Base-by-base conservation (phyloP, 345 rosid species). In the Eucalyptus virginea region DNA sequence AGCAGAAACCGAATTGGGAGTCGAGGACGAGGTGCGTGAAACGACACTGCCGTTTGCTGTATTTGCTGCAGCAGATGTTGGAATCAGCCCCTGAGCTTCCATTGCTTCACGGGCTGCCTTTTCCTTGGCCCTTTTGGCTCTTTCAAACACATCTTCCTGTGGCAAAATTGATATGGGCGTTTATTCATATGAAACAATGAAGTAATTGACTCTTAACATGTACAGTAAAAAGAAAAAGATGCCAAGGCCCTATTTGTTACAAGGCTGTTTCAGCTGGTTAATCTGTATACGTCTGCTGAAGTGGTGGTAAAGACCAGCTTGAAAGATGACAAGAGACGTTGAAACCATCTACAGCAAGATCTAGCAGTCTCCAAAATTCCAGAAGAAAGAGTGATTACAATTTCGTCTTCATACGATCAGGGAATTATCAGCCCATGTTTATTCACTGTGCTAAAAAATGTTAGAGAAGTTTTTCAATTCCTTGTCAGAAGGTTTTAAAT, bases 81-180 rank as follows among this genome's bases (percentile, higher is more conserved):
- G 88, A 88, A 95, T 91, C 9, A 91, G 89, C 87, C 95, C 95
- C 88, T 92, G 95, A 26, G 92, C 92, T 87, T 93, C 98, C 94
- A 91, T 80, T 51, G 96, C 91, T 89, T 97, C 99, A 3, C 95
- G 93, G 30, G 98, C 98, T 72, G 99, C 98, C 90, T 89, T 91
- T 86, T 97, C 97, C 90, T 98, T 98, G 51, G 99, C 96, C 91
- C 81, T 95, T 90, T 93, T 95, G 34, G 99, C 99, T 91, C 97
- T 94, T 91, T 94, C 97, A 48, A 96, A 91, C 87, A 97, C 97
- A 88, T 97, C 99, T 88, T 93, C 97, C 98, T 97, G 94, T 91
- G 47, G 47, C 58, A 50, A 37, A 87, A 52, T 37, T 87, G 67
- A 86, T 32, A 34, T 86, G 47, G 11, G 17, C 42, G 19, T 10